A percentile compares a stretch with the other conserved stretches of the same genome.
These are phyloP conservation scores for Cyanophora paradoxa DNA, from an alignment of 78 protist species.

Conservation along the genomic window DNA sequence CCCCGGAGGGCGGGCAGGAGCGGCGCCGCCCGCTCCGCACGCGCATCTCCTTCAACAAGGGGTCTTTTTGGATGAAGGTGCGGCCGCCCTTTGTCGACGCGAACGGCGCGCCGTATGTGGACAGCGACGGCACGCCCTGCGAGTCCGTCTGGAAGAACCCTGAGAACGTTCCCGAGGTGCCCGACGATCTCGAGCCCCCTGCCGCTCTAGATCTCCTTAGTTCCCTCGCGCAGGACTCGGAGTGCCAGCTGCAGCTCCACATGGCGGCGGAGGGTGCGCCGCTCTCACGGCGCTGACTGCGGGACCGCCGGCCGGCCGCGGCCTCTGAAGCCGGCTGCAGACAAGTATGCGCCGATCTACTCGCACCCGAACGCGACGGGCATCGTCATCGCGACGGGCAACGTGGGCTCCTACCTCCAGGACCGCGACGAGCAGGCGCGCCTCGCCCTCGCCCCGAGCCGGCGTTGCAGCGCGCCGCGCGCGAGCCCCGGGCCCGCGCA, in stretches of 20 bases:
- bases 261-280: slow-evolving; percentile 1
- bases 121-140: not conserved
- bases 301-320: no score
- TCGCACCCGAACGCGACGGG: slow-evolving; percentile 11
- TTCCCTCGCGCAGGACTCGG: not conserved
- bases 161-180: no score
- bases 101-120: not conserved
- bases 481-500: not conserved
- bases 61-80: not conserved
- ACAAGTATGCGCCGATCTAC: slow-evolving; percentile 13
- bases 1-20: no score
- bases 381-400: slow-evolving; percentile 17
- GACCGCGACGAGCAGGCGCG: not conserved
- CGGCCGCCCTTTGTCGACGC: not conserved
- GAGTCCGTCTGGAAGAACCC: not conserved
- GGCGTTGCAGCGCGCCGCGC: no score
- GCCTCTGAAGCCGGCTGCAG: no score
- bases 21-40: no score
- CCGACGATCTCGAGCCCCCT: no score
- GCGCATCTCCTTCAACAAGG: slow-evolving; percentile 19
- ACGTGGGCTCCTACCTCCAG: slow-evolving; percentile 2
- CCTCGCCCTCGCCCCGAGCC: no score
- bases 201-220: not conserved
- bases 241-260: slow-evolving; percentile 8
- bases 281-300: no score